phyloP scores from a whole-genome alignment of 371 early-diverging fungal genomes.

The Apophysomyces sp. region DNA sequence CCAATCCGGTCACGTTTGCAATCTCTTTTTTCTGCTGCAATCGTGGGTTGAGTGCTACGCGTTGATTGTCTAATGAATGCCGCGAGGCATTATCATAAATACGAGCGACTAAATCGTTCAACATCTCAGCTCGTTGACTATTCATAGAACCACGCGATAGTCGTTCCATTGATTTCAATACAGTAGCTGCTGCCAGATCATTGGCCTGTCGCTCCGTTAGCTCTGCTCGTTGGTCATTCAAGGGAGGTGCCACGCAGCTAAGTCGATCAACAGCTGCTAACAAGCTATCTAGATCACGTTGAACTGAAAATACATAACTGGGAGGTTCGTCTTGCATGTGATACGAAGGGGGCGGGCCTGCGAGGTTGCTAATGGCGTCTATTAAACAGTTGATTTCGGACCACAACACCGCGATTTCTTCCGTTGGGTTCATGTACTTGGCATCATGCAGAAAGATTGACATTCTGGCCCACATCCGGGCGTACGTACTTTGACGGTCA shows the following conservation, averaged over 20 bases:
- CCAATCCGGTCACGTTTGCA: neutral
- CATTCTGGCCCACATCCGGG: neutral
- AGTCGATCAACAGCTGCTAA: neutral
- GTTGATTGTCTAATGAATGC: neutral
- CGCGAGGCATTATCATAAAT: neutral
- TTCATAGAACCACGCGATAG: neutral
- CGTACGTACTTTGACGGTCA: neutral
- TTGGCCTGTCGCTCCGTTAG: neutral
- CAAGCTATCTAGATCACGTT: neutral
- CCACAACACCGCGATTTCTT: constrained; percentile 84
- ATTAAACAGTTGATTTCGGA: neutral
- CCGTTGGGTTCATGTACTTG: constrained; percentile 23
- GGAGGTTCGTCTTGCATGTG: neutral
- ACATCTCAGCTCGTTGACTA: neutral
- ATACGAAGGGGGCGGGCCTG: neutral
- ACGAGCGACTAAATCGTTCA: neutral
- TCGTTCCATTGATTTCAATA: neutral
- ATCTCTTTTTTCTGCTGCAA: neutral
- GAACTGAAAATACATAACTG: neutral
- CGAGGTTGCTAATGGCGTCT: neutral
- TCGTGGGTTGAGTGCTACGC: neutral
- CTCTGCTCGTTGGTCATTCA: neutral
- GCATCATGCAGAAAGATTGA: neutral
- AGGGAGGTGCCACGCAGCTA: neutral
- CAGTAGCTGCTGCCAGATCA: neutral